Evolutionary conservation across 2,329 filamentous ascomycete species (phyloP).

Genomic region (Monosporascus sp.): DNA sequence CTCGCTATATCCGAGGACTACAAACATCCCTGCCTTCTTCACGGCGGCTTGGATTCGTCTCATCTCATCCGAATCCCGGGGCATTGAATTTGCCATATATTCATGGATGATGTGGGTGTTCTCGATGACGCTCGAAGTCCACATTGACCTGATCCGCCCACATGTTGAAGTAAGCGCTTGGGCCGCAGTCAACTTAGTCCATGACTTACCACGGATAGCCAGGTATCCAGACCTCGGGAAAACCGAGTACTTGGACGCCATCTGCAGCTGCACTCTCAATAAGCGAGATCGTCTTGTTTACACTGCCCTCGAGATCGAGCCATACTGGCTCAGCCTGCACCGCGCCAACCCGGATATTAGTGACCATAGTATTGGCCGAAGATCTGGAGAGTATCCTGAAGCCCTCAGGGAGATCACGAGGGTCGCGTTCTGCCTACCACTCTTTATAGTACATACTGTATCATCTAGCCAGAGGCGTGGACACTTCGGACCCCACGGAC

Average conservation of each 20-base stretch:
- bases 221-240: conserved; percentile 50
- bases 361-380: conserved; percentile 10
- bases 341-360: conserved; percentile 36
- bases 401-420: neutral
- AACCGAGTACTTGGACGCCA: conserved; percentile 50
- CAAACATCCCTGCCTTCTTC: conserved; percentile 37
- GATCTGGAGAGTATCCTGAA: neutral
- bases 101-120: conserved; percentile 35
- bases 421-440: neutral
- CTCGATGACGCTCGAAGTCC: conserved; percentile 33
- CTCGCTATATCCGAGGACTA: conserved; percentile 47
- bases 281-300: conserved; percentile 52
- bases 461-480: neutral
- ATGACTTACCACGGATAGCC: conserved; percentile 44
- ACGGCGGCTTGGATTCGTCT: conserved; percentile 34
- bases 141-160: conserved; percentile 26
- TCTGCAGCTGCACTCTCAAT: conserved; percentile 50
- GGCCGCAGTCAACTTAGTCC: conserved; percentile 1
- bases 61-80: conserved; percentile 38
- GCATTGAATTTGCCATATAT: conserved; percentile 29
- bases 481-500: neutral
- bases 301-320: conserved; percentile 50
- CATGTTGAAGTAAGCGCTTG: conserved; percentile 20
- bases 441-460: neutral
- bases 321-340: conserved; percentile 56